These are phyloP conservation scores for Cladorrhinum samala DNA, from an alignment of 495 filamentous ascomycete genomes.

Conservation along the genomic window DNA sequence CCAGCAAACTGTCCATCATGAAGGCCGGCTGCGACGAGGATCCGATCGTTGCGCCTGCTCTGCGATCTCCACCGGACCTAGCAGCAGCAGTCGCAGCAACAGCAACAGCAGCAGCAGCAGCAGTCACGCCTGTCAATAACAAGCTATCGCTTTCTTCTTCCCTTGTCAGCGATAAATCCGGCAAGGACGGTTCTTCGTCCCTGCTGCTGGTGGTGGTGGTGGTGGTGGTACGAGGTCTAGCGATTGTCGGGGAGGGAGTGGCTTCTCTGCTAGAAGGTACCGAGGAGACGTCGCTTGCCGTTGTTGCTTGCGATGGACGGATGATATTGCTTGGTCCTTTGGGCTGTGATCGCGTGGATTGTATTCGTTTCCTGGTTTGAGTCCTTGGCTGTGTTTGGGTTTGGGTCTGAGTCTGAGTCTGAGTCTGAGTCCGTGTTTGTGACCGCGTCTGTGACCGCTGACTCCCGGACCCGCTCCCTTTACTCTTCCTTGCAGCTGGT, in stretches of 20 bases:
- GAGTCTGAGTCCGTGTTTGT: no score
- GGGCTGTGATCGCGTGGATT: background rate
- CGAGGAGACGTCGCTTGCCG: constrained; percentile 33
- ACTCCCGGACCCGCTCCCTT: no score
- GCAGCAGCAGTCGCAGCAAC: no score
- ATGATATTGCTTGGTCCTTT: constrained; percentile 5
- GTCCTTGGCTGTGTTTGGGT: no score
- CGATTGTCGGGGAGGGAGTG: background rate
- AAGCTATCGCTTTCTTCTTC: background rate
- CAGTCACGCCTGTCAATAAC: background rate
- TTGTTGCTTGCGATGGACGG: constrained; percentile 41
- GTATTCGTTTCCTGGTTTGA: no score
- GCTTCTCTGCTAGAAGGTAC: no score
- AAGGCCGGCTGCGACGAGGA: constrained; percentile 41
- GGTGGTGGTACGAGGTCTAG: constrained; percentile 18
- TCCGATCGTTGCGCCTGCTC: no score
- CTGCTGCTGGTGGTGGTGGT: constrained; percentile 6
- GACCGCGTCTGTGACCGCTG: background rate
- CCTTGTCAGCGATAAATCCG: constrained; percentile 2
- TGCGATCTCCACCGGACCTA: no score
- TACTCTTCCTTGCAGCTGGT: constrained; percentile 11
- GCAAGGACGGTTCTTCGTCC: constrained; percentile 11
- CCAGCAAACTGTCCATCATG: constrained; percentile 48
- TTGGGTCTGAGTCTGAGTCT: no score
- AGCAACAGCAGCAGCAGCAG: background rate